Conservation (phyloP, 768 basidiomycete species). For the Hygrophorus pudorinus region DNA sequence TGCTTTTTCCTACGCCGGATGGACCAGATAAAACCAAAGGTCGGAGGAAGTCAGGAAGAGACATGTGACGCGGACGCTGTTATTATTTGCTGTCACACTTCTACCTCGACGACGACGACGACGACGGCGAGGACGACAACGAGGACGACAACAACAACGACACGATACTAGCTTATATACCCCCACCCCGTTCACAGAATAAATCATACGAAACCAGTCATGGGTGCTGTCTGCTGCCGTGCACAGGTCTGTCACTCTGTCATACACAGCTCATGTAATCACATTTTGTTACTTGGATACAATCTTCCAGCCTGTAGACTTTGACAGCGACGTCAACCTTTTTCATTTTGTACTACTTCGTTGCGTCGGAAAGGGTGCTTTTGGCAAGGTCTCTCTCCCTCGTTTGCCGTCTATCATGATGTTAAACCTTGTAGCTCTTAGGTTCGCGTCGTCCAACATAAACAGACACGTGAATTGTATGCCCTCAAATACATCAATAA, state of each 20-base stretch:
- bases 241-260: slow-evolving; percentile 44
- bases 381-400: slow-evolving; percentile 71
- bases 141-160: too few relatives aligned
- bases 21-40: slow-evolving; percentile 88
- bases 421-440: slow-evolving; percentile 22
- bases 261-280: not conserved
- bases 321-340: slow-evolving; percentile 90
- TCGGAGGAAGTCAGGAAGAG: slow-evolving; percentile 34
- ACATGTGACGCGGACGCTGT: too few relatives aligned
- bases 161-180: too few relatives aligned
- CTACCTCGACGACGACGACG: too few relatives aligned
- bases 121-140: too few relatives aligned
- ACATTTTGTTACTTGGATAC: slow-evolving; percentile 2
- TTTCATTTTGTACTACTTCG: slow-evolving; percentile 94
- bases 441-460: slow-evolving; percentile 99
- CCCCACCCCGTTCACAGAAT: too few relatives aligned
- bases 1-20: slow-evolving; percentile 91
- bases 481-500: slow-evolving; percentile 99
- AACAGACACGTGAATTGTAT: slow-evolving; percentile 92
- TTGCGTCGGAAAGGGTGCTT: slow-evolving; percentile 98
- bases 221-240: slow-evolving; percentile 85
- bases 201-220: slow-evolving; percentile 17
- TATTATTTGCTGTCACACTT: too few relatives aligned
- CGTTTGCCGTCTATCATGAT: not conserved
- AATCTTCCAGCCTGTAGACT: slow-evolving; percentile 75